Conservation (phyloP, 208 protist genomes). For the Trypanosoma caninum region DNA sequence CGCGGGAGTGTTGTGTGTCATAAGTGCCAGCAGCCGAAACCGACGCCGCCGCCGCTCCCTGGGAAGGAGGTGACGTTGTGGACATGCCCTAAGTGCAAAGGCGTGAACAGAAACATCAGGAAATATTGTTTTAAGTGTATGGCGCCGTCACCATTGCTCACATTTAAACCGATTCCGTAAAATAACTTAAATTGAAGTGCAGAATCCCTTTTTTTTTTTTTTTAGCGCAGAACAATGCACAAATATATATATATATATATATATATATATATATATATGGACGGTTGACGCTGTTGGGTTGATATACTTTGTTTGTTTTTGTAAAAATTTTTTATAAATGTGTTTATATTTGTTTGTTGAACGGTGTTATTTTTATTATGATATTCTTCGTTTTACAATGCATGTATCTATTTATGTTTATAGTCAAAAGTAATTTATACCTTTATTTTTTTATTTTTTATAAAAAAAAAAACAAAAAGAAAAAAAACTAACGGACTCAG, state of each 20-base stretch:
- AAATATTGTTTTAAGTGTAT: constrained; percentile 88
- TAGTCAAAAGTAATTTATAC: neutral
- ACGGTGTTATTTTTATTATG: no score
- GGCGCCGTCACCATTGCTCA: constrained; percentile 55
- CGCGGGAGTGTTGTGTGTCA: constrained; percentile 77
- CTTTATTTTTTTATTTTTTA: neutral
- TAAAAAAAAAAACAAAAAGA: neutral
- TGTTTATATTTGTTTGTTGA: no score
- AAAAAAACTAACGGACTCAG: no score
- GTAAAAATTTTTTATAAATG: no score
- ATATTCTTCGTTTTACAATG: neutral
- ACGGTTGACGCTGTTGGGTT: no score
- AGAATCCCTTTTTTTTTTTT: no score
- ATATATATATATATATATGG: no score
- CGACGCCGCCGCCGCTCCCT: constrained; percentile 61
- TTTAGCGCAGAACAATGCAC: no score
- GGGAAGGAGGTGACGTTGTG: constrained; percentile 81
- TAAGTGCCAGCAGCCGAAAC: constrained; percentile 86
- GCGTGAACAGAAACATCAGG: constrained; percentile 66
- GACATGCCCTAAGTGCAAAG: constrained; percentile 83
- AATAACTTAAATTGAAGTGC: neutral
- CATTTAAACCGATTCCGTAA: constrained; percentile 48
- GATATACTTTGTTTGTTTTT: no score
- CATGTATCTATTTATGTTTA: no score
- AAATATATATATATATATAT: no score